Evolutionary conservation across 2,329 filamentous ascomycete species (phyloP), one percentile per base, ranked within the genome.

Genomic region (Chaetomiaceae sp.): DNA sequence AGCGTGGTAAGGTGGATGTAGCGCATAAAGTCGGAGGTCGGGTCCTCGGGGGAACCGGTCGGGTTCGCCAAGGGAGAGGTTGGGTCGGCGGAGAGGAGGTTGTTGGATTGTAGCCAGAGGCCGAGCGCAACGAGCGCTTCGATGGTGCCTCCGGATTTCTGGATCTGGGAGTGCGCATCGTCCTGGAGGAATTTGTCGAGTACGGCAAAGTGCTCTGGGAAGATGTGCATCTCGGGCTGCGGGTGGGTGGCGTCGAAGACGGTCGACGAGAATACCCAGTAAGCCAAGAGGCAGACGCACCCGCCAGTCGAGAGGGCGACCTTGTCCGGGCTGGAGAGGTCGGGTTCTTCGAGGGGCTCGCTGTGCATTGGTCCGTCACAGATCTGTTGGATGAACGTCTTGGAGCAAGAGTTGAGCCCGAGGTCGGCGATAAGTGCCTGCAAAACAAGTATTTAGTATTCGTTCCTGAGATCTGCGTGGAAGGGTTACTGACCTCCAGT

Each of bases 361-460:
- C 68, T 66, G 48, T 69, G 64, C 45, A 75, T 64, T 13, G 73
- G 68, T 1, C 69, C 68, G 49, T 72, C 62, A 56, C 73, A 67
- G 34, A 76, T 66, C 46, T 72, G 71, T 52, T 72, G 71, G 14
- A 84, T 71, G 32, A 79, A 72, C 4, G 69, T 62, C 13, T 71
- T 69, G 0, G 75, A 70, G 27, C 73, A 71, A 32, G 74, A 71
- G 7, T 73, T 71, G 11, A 86, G 64, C 10, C 79, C 81, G 2
- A 87, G 67, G 63, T 86, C 83, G 48, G 81, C 76, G 14, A 85
- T 79, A 48, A 89, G 73, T 16, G 85, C 82, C 73, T 84, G 51
- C 21, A 16, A 14, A 18, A n/a, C 2, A 36, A 25, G 40, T 56
- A 27, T 27, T n/a, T 27, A 27, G 25, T 5, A 27, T 27, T n/a